Evolutionary conservation across 441 rosid species (phyloP), one percentile per base, ranked within the genome.

Genomic region (Bruguiera hainesii): DNA sequence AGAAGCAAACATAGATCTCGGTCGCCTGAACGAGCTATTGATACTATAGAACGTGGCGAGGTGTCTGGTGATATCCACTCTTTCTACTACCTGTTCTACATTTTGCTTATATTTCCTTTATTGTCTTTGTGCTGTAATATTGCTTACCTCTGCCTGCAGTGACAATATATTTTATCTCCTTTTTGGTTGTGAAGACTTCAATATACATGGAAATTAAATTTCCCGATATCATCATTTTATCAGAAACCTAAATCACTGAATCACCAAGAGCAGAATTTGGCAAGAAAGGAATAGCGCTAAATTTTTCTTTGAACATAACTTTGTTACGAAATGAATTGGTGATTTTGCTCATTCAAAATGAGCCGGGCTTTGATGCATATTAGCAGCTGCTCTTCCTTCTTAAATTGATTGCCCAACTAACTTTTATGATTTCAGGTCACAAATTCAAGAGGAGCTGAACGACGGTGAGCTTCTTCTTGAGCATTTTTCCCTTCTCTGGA

Each of bases 31-130:
- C 68, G 66, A 61, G 70, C 69, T 69, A 48, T 71, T 67, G 84
- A 72, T 69, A 65, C 76, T 49, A 74, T 80, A 82, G 77, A 78
- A 55, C 84, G 49, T 63, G 82, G 81, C 48, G 89, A 92, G 96
- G 98, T 89, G 77, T 73, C 76, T 81, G 76, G 74, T 83, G 83
- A 80, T 81, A 74, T 72, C 73, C 67, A 71, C 63, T 67, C 71
- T 68, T 71, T 61, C 30, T 53, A 29, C 60, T 58, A 13, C 25
- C 18, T 25, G 20, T 69, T 55, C 33, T 46, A 31, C 60, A 10
- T 56, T 56, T 19, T n/a, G 33, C 28, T 28, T 9, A n/a, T 37
- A 5, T 52, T 26, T 26, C 30, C 29, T 15, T 8, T 61, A 10
- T 53, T 62, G 23, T 55, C 29, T 35, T 7, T 42, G 18, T 20